A percentile compares a stretch with the other conserved stretches of the same genome.
These are phyloP conservation scores for Saksenaea vasiformis DNA, from an alignment of 371 early-diverging fungal species.

Conservation along the genomic window DNA sequence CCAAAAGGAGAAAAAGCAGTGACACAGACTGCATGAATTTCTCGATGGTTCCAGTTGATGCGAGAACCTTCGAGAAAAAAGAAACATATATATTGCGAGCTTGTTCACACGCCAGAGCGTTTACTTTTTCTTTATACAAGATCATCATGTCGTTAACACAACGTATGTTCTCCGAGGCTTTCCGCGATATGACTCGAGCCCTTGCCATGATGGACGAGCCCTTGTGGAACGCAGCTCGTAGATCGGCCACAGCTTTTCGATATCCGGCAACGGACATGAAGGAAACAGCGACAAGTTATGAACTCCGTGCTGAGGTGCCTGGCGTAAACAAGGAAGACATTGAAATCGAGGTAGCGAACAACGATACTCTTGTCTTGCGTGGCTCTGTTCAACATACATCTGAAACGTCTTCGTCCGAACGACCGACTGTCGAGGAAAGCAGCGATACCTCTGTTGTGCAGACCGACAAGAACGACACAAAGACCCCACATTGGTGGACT, in stretches of 20 bases:
- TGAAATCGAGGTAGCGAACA: conserved; percentile 35
- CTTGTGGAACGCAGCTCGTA: conserved; percentile 22
- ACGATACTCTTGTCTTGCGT: conserved; percentile 26
- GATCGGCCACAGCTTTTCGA: conserved; percentile 12
- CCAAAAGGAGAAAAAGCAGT: too few relatives aligned
- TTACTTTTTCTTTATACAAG: neutral
- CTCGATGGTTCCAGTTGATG: too few relatives aligned
- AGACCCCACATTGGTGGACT: conserved; percentile 35
- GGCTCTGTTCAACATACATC: conserved; percentile 19
- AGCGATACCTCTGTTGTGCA: neutral
- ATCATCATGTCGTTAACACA: conserved; percentile 26
- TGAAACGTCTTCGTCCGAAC: conserved; percentile 1
- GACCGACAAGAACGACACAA: neutral
- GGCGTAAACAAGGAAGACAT: conserved; percentile 39
- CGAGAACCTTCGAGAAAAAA: too few relatives aligned
- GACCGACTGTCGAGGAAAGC: neutral
- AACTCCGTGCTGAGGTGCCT: conserved; percentile 40
- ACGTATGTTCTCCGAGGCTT: conserved; percentile 36
- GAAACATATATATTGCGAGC: too few relatives aligned
- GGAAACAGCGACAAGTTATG: conserved; percentile 29
- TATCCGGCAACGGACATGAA: conserved; percentile 35
- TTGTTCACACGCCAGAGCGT: too few relatives aligned
- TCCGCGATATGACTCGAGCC: conserved; percentile 41
- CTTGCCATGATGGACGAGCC: conserved; percentile 42
- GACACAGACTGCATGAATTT: too few relatives aligned